Conservation (phyloP, 768 basidiomycete species). For the Coprinopsis sp. region DNA sequence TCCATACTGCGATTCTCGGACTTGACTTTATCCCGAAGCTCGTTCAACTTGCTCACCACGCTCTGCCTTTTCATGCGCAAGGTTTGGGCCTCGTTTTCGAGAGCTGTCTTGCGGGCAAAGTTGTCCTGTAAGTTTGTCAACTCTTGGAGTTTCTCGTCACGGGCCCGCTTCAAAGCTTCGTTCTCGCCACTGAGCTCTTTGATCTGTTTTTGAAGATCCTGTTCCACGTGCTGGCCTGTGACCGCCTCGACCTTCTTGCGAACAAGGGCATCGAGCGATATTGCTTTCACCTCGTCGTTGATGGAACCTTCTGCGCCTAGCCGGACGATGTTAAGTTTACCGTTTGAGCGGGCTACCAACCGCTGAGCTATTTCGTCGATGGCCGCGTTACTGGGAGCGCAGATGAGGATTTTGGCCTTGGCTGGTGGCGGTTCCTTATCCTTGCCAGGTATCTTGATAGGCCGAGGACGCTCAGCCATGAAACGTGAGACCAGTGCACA, state of each 20-base stretch:
- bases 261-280: constrained; percentile 83
- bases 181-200: constrained; percentile 59
- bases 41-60: constrained; percentile 68
- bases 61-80: constrained; percentile 62
- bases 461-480: constrained; percentile 57
- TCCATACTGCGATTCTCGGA: constrained; percentile 80
- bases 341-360: constrained; percentile 56
- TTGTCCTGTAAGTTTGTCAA: constrained; percentile 54
- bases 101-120: constrained; percentile 39
- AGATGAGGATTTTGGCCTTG: constrained; percentile 71
- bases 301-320: constrained; percentile 75
- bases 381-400: constrained; percentile 97
- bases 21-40: constrained; percentile 77
- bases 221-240: constrained; percentile 19
- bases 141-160: constrained; percentile 57
- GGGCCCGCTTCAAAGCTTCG: constrained; percentile 57
- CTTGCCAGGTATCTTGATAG: constrained; percentile 44
- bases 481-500: constrained; percentile 88
- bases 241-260: constrained; percentile 62
- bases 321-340: constrained; percentile 82
- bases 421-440: constrained; percentile 39
- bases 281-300: constrained; percentile 74
- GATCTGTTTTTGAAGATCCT: constrained; percentile 57
- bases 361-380: constrained; percentile 94
- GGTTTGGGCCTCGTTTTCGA: constrained; percentile 67